These are phyloP conservation scores for Fusarium pseudograminearum DNA, from an alignment of 2,329 filamentous ascomycete genomes.

Conservation along the genomic window DNA sequence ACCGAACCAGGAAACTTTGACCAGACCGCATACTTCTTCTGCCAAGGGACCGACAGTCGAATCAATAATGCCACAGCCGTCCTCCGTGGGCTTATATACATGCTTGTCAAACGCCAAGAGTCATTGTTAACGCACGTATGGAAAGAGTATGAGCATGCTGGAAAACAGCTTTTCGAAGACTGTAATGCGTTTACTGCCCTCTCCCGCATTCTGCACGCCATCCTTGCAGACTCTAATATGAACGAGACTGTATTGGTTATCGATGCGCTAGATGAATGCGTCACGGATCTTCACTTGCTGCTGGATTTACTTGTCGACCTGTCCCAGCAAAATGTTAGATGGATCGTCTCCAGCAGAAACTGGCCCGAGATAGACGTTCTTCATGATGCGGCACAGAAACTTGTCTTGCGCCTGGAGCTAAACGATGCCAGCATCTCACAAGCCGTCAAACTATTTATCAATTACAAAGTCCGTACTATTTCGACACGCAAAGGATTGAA, in stretches of 20 bases:
- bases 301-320: conserved; percentile 44
- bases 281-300: conserved; percentile 45
- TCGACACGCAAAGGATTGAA: neutral
- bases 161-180: too few relatives aligned
- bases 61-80: conserved; percentile 57
- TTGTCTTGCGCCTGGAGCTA: conserved; percentile 53
- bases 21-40: conserved; percentile 55
- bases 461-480: rapidly evolving
- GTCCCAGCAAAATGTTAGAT: conserved; percentile 49
- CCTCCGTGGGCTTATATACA: conserved; percentile 58
- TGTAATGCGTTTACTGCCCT: conserved; percentile 31
- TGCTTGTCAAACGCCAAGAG: conserved; percentile 16
- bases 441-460: conserved; percentile 49
- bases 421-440: conserved; percentile 51
- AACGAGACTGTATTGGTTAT: conserved; percentile 53
- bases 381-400: conserved; percentile 24
- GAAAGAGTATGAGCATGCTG: too few relatives aligned
- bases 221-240: conserved; percentile 50
- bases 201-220: conserved; percentile 53
- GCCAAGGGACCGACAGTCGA: conserved; percentile 54
- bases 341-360: conserved; percentile 61
- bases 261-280: conserved; percentile 62
- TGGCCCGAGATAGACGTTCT: conserved; percentile 50
- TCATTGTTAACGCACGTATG: too few relatives aligned
- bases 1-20: neutral